Evolutionary conservation across 176 grass and related monocot genomes (phyloP), one percentile per base, ranked within the genome.

Genomic region (Neostapfia colusana): DNA sequence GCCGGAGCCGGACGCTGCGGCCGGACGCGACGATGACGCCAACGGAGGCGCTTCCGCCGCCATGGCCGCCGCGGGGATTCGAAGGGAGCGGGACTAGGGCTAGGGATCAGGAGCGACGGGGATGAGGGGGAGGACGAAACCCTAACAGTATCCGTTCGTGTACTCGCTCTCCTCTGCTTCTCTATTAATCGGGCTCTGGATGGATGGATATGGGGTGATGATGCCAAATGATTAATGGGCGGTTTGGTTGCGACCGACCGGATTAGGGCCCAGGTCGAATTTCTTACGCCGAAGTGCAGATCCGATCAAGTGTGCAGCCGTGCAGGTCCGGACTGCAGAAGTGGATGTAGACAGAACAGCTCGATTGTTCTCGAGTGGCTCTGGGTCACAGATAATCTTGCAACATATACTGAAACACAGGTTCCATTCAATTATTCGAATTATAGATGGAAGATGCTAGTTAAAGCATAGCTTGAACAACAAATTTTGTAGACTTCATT

Each of bases 21-120:
- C 24, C 11, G 74, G 67, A 2, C 70, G 75, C 43, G 75, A 31
- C 31, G 31, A 2, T 31, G 31, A 31, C 31, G 31, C 18, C 17
- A 75, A 72, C 14, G 90, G 85, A 26, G 87, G 85, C 37, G 84
- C 84, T 73, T 90, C 91, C 63, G 78, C 74, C 40, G 84, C 91
- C 87, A 93, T 89, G 83, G 81, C 69, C 81, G 41, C 43, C 51
- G 35, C 23, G 68, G 74, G 74, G 55, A 38, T 38, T 42, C 27
- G 44, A 31, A 38, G 74, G 40, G 23, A 25, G 8, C 11, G 31
- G 7, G 46, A 67, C 27, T 72, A 79, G 82, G 57, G 71, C 9
- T 16, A 56, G 62, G 24, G 42, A n/a, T 26, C 55, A 41, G 27
- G 70, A 0, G 49, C 9, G 13, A 75, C 48, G 53, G 46, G 46